Base-by-base conservation (phyloP, 2,329 filamentous ascomycete genomes). In the Scytalidium sp. region DNA sequence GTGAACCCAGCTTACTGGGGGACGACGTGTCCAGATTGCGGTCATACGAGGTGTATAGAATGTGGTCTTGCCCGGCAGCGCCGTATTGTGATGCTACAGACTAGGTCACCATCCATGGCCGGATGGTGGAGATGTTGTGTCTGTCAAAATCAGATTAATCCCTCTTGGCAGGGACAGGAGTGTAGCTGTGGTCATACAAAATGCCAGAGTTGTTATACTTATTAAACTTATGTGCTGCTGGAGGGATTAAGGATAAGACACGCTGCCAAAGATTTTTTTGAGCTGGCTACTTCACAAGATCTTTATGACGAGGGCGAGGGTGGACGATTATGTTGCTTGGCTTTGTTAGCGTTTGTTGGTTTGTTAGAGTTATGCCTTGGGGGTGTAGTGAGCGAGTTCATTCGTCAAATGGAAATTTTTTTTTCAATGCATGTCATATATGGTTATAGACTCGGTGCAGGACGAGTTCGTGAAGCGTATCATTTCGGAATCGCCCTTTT, bases 71-170 rank as follows among this genome's bases (percentile, higher is more conserved):
- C 13, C 13, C 25, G 7, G 13, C 25, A 27, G 25, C 25, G 13
- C 25, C 25, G 13, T 27, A 13, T 7, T 7, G 7, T 7, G 25
- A 7, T 13, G 13, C 25, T 7, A 13, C 13, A 7, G 5, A 36
- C 32, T n/a, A 36, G 32, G 17, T 5, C 13, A 4, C 32, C 43
- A 20, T 19, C 11, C 11, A 46, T 32, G 47, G 36, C 19, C 3
- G 46, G 43, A 22, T 58, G 50, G 54, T 60, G 57, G 57, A 19
- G 11, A 8, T 57, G 51, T 45, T 57, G 54, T 39, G 3, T 19
- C 13, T 54, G 51, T 25, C 2, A 15, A 3, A 43, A 40, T 3
- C 46, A 57, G 46, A 32, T 58, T 10, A 52, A 57, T 36, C 25
- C 48, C 9, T 23, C n/a, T 0, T 20, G n/a, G 6, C 50, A 36